phyloP scores from a whole-genome alignment of 805 yeast genomes.

The Saturnispora halmiae region DNA sequence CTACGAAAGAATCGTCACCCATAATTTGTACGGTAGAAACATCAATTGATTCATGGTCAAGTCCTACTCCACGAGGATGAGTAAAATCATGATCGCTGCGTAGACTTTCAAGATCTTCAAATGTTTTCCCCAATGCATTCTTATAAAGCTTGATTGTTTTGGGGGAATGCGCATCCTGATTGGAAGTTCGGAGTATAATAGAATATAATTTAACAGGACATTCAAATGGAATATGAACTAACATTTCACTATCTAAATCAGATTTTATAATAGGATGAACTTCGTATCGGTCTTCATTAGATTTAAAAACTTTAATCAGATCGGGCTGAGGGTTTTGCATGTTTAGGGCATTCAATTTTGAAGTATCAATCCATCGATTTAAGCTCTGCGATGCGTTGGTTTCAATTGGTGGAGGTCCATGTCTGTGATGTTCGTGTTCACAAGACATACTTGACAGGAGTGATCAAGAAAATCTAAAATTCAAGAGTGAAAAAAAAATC shows the following conservation, averaged over 20 bases:
- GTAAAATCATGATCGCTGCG: constrained; percentile 43
- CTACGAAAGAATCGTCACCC: constrained; percentile 49
- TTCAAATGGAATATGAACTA: constrained; percentile 72
- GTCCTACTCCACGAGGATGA: constrained; percentile 51
- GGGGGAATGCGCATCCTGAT: constrained; percentile 55
- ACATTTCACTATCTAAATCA: constrained; percentile 76
- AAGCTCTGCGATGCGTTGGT: constrained; percentile 66
- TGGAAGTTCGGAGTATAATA: constrained; percentile 56
- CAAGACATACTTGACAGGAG: neutral
- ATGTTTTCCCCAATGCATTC: constrained; percentile 63
- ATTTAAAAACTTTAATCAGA: constrained; percentile 43
- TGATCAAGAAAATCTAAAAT: neutral
- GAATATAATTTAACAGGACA: constrained; percentile 69
- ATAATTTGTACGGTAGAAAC: neutral
- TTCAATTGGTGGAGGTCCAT: constrained; percentile 49
- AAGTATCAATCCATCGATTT: constrained; percentile 47
- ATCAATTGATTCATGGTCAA: constrained; percentile 39
- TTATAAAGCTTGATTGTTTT: constrained; percentile 60
- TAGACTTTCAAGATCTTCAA: constrained; percentile 45
- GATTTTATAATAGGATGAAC: constrained; percentile 37
- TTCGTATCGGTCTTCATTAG: constrained; percentile 40
- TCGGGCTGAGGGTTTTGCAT: constrained; percentile 45
- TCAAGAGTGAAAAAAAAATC: no score
- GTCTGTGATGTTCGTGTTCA: constrained; percentile 12
- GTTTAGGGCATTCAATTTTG: constrained; percentile 57